Evolutionary conservation across 1,284 basidiomycete genomes (phyloP).

Genomic region (Naganishia liquefaciens): DNA sequence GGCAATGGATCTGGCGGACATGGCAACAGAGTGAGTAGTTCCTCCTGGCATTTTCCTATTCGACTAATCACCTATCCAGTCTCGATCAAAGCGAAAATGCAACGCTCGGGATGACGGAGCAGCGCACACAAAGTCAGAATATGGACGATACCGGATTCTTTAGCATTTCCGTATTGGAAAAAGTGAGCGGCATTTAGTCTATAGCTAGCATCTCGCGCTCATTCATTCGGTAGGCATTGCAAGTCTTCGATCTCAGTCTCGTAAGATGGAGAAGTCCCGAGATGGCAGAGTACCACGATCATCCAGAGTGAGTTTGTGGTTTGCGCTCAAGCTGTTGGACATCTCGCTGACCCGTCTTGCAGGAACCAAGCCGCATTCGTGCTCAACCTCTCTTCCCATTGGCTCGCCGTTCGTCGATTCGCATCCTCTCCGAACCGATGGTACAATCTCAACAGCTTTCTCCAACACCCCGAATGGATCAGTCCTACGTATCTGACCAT

Average conservation of each 20-base stretch:
- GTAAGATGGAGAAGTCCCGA: constrained; percentile 81
- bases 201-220: background rate
- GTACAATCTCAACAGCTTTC: constrained; percentile 88
- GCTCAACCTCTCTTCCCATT: constrained; percentile 81
- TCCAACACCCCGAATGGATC: constrained; percentile 74
- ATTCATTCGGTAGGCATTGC: constrained; percentile 59
- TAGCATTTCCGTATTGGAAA: constrained; percentile 76
- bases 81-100: constrained; percentile 57
- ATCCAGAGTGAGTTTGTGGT: constrained; percentile 66
- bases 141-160: constrained; percentile 95
- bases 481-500: constrained; percentile 78
- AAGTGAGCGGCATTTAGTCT: constrained; percentile 44
- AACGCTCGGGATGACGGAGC: constrained; percentile 40
- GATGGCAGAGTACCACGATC: constrained; percentile 72
- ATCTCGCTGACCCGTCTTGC: background rate
- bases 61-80: constrained; percentile 36
- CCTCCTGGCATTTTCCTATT: constrained; percentile 34
- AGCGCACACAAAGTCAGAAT: constrained; percentile 64
- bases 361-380: constrained; percentile 85
- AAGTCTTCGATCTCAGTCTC: constrained; percentile 78
- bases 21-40: constrained; percentile 73
- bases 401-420: constrained; percentile 85
- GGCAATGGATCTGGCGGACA: constrained; percentile 78
- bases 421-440: constrained; percentile 65
- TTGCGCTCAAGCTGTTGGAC: background rate